Percentiles rank a stretch among this genome's conserved stretches.
These are phyloP conservation scores for Acacia acuminata DNA, from an alignment of 306 rosid genomes.

Conservation along the genomic window DNA sequence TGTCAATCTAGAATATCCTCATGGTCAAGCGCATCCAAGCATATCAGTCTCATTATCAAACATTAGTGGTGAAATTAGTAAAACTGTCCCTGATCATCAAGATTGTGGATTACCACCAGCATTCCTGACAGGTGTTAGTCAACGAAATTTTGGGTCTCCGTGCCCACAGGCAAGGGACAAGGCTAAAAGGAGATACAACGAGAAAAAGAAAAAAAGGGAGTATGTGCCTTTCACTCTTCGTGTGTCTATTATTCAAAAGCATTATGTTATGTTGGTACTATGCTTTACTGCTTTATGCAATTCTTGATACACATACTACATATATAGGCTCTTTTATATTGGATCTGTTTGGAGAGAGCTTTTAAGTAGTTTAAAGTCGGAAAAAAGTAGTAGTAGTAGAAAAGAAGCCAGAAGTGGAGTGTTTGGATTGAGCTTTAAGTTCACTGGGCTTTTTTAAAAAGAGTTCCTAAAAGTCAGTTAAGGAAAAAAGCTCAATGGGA, in stretches of 20 bases:
- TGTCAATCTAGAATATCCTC: conserved; percentile 62
- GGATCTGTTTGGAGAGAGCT: no score
- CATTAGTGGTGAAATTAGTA: conserved; percentile 59
- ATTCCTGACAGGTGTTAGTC: conserved; percentile 59
- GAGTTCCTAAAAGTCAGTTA: no score
- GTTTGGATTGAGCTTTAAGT: no score
- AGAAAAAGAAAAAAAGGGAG: conserved; percentile 79
- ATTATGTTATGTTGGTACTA: not conserved
- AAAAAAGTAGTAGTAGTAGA: no score
- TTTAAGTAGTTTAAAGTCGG: no score
- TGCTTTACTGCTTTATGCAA: not conserved
- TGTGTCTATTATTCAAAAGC: conserved; percentile 6
- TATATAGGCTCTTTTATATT: not conserved
- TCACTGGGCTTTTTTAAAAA: no score
- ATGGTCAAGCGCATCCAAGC: conserved; percentile 57
- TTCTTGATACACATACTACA: not conserved
- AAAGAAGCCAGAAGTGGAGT: no score
- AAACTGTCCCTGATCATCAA: conserved; percentile 53
- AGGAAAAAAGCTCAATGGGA: no score
- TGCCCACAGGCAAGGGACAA: conserved; percentile 72
- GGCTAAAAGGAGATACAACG: conserved; percentile 82
- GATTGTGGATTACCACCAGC: conserved; percentile 63
- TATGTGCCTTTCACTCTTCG: conserved; percentile 41
- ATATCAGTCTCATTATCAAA: conserved; percentile 58
- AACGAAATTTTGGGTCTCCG: conserved; percentile 51